A percentile compares a stretch with the other conserved stretches of the same genome.
phyloP scores from a whole-genome alignment of 2,329 filamentous ascomycete species.

The Colletotrichum cordylinicola region DNA sequence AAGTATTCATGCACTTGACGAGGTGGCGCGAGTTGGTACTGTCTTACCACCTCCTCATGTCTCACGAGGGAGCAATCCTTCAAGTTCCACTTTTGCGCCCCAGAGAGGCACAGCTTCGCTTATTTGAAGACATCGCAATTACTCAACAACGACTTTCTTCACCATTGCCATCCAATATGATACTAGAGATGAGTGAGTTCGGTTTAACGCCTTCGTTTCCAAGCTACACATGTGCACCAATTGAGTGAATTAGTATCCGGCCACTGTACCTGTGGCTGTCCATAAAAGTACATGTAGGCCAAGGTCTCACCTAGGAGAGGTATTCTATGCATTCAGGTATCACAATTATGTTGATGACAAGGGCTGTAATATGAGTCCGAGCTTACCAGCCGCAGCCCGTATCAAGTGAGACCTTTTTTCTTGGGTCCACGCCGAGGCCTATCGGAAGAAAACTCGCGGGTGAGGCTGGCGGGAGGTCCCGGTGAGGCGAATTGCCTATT shows the following conservation, averaged over 20 bases:
- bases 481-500: not conserved
- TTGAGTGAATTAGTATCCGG: not conserved
- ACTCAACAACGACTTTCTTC: not conserved
- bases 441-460: not conserved
- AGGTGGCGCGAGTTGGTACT: not conserved
- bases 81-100: not conserved
- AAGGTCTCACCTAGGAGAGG: not conserved
- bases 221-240: not conserved
- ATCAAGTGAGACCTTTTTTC: not conserved
- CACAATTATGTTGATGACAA: not conserved
- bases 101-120: not conserved
- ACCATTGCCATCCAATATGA: not conserved
- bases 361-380: not conserved
- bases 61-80: not conserved
- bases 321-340: not conserved
- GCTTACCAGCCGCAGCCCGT: not conserved
- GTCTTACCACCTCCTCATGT: not conserved
- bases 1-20: not conserved
- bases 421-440: not conserved
- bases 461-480: not conserved
- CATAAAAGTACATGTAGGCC: not conserved
- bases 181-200: not conserved
- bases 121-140: not conserved
- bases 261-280: not conserved
- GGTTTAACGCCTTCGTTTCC: not conserved